phyloP scores from a whole-genome alignment of 768 basidiomycete genomes.

The Saitozyma podzolica region DNA sequence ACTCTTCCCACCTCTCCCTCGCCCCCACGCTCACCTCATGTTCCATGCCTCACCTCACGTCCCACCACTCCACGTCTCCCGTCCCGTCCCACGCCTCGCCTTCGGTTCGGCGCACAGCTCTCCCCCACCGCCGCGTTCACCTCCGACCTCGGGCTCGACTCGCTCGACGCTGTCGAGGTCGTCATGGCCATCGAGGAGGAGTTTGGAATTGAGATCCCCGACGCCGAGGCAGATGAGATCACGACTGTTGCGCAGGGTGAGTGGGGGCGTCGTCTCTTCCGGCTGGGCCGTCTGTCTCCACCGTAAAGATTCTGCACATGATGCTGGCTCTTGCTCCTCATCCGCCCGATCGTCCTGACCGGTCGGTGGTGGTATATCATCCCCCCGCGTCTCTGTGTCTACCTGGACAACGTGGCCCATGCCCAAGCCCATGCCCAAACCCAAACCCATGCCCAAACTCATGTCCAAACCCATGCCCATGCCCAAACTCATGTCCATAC shows the following conservation, averaged over 20 bases:
- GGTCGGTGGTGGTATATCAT: neutral
- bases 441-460: too few species aligned
- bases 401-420: neutral
- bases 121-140: slow-evolving; percentile 66
- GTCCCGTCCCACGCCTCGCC: neutral
- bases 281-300: slow-evolving; percentile 5
- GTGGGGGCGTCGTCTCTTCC: slow-evolving; percentile 26
- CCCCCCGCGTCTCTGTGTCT: neutral
- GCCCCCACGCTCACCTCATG: too few species aligned
- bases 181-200: slow-evolving; percentile 99
- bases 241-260: slow-evolving; percentile 85
- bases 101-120: slow-evolving; percentile 58
- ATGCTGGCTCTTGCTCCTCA: neutral
- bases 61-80: neutral
- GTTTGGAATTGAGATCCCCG: slow-evolving; percentile 96
- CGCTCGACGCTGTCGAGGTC: slow-evolving; percentile 94
- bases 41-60: neutral
- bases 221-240: slow-evolving; percentile 92
- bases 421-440: too few species aligned
- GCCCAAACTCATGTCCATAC: too few species aligned
- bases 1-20: too few species aligned
- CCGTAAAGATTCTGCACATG: neutral
- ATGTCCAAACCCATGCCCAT: too few species aligned
- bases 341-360: neutral
- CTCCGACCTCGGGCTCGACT: slow-evolving; percentile 87